These are phyloP conservation scores for Salicornia ramosissima DNA, from an alignment of 148 eudicot species.

Conservation along the genomic window DNA sequence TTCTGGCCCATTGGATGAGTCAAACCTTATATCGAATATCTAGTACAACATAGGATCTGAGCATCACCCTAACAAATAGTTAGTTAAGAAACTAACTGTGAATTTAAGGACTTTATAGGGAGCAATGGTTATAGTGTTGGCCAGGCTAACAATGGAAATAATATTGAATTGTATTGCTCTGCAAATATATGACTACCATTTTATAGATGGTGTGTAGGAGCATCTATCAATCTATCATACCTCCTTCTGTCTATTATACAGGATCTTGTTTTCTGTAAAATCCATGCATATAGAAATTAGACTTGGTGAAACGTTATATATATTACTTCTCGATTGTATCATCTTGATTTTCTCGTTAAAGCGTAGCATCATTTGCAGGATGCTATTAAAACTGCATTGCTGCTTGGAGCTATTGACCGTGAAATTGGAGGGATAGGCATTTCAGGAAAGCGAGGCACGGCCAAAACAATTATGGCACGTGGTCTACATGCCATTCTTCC, in stretches of 20 bases:
- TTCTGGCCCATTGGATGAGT: no score
- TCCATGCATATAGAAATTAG: background rate
- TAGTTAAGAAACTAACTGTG: no score
- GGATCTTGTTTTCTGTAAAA: background rate
- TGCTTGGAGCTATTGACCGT: constrained; percentile 96
- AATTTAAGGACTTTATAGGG: no score
- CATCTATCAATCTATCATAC: background rate
- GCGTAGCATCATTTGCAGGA: constrained; percentile 46
- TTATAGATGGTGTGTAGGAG: background rate
- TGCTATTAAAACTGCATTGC: constrained; percentile 88
- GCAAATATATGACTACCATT: background rate
- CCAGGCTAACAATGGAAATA: no score
- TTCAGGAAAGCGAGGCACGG: constrained; percentile 95
- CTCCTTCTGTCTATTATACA: background rate
- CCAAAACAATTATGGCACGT: constrained; percentile 98
- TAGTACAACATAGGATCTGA: no score
- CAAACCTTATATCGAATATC: no score
- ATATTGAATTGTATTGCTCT: no score
- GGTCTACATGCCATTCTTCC: constrained; percentile 98
- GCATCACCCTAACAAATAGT: no score
- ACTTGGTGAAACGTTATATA: constrained; percentile 4
- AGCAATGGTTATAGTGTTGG: no score
- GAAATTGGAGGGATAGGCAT: constrained; percentile 96
- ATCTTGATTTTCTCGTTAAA: background rate
- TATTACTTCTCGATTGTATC: background rate